A percentile compares a stretch with the other conserved stretches of the same genome.
Evolutionary conservation across 1,139 yeast species (phyloP).

Genomic region (Barnettozyma hawaiiensis): DNA sequence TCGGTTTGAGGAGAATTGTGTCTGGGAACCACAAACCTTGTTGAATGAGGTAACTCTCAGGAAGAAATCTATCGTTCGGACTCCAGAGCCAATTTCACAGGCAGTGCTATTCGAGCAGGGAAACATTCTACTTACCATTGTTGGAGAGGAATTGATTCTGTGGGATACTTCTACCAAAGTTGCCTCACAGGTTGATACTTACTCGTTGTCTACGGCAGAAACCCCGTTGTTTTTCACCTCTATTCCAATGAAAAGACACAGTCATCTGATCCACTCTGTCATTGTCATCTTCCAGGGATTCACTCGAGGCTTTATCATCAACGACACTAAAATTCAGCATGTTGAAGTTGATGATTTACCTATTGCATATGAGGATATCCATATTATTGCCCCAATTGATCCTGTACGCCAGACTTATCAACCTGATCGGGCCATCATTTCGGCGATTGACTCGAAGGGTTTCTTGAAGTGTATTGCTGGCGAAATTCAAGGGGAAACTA

Average conservation of each 20-base stretch:
- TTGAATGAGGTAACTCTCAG: slow-evolving; percentile 28
- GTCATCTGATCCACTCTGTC: slow-evolving; percentile 35
- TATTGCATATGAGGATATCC: slow-evolving; percentile 30
- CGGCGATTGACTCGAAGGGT: slow-evolving; percentile 55
- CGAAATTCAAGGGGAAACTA: slow-evolving; percentile 23
- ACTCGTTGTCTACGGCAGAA: slow-evolving; percentile 15
- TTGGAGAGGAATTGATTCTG: slow-evolving; percentile 41
- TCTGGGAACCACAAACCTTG: slow-evolving; percentile 47
- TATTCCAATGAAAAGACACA: slow-evolving; percentile 39
- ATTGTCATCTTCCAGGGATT: slow-evolving; percentile 37
- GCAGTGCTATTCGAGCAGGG: slow-evolving; percentile 55
- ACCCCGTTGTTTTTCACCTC: slow-evolving; percentile 39
- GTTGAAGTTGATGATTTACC: slow-evolving; percentile 26
- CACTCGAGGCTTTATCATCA: slow-evolving; percentile 24
- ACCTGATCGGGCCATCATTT: slow-evolving; percentile 42
- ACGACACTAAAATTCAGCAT: slow-evolving; percentile 27
- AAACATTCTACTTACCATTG: slow-evolving; percentile 41
- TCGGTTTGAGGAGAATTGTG: slow-evolving; percentile 51
- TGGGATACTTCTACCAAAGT: slow-evolving; percentile 51
- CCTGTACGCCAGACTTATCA: slow-evolving; percentile 50
- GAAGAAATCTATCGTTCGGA: slow-evolving; percentile 29
- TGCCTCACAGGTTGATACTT: slow-evolving; percentile 13
- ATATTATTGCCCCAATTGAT: slow-evolving; percentile 56
- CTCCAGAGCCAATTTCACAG: slow-evolving; percentile 37
- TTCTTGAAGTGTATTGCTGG: slow-evolving; percentile 48